These are phyloP conservation scores for Nidula niveotomentosa DNA, from an alignment of 1,284 basidiomycete genomes.

Conservation along the genomic window DNA sequence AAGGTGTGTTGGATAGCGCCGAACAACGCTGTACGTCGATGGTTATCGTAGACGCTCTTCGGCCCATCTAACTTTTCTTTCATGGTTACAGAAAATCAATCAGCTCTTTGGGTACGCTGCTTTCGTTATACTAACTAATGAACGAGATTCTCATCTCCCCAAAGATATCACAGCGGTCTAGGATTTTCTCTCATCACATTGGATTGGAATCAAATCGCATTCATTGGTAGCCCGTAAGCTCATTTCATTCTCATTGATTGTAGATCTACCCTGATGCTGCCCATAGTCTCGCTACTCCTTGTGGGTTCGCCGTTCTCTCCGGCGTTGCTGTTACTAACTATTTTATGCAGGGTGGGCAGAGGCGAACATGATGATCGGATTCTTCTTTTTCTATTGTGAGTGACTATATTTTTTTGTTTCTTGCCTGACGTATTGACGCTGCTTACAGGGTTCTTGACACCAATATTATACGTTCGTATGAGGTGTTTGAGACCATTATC, in stretches of 20 bases:
- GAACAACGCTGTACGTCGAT: slow-evolving; percentile 29
- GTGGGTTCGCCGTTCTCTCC: slow-evolving; percentile 21
- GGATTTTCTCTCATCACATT: slow-evolving; percentile 45
- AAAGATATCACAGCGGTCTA: slow-evolving; percentile 31
- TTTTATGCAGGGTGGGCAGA: slow-evolving; percentile 59
- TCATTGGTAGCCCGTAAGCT: slow-evolving; percentile 38
- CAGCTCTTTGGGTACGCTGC: slow-evolving; percentile 41
- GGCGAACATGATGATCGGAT: slow-evolving; percentile 80
- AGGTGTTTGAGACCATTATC: background rate
- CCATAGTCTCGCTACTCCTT: slow-evolving; percentile 56
- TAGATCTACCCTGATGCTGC: slow-evolving; percentile 17
- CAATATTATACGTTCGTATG: slow-evolving; percentile 51
- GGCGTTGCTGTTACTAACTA: background rate
- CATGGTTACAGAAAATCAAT: slow-evolving; percentile 31
- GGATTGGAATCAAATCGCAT: slow-evolving; percentile 65
- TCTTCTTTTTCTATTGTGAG: slow-evolving; percentile 70
- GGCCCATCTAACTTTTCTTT: slow-evolving; percentile 1
- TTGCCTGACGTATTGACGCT: background rate
- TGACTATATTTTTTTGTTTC: background rate
- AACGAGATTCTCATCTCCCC: background rate
- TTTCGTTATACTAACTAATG: background rate
- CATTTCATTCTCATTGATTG: background rate
- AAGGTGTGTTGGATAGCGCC: slow-evolving; percentile 53
- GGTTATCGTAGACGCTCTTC: background rate
- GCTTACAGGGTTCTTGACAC: slow-evolving; percentile 59